These are phyloP conservation scores for Stephanodiscus minutulus DNA, from an alignment of 108 stramenopile genomes.

Conservation along the genomic window DNA sequence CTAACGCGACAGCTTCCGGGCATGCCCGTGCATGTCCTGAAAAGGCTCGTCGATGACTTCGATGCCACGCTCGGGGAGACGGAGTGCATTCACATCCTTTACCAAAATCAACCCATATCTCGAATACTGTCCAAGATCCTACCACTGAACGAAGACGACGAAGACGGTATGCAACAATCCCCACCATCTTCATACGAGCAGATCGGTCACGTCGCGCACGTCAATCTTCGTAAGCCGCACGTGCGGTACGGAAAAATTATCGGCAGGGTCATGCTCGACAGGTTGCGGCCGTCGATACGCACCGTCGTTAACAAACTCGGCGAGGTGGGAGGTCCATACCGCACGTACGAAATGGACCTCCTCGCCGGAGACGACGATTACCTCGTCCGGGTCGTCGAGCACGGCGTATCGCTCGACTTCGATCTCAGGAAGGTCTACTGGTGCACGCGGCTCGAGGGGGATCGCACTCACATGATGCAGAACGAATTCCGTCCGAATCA, in stretches of 20 bases:
- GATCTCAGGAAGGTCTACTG: conserved; percentile 96
- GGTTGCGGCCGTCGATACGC: conserved; percentile 60
- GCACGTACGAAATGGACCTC: conserved; percentile 93
- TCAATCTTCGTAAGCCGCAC: conserved; percentile 87
- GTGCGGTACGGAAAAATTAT: conserved; percentile 85
- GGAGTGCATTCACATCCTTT: conserved; percentile 39
- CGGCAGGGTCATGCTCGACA: conserved; percentile 90
- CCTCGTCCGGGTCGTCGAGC: conserved; percentile 74
- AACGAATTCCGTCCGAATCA: conserved; percentile 54
- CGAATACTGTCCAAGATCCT: conserved; percentile 72
- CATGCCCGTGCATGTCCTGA: conserved; percentile 7
- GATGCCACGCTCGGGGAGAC: background rate
- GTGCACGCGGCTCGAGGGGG: conserved; percentile 88
- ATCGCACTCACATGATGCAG: conserved; percentile 79
- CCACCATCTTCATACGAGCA: conserved; percentile 91
- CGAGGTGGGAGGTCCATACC: conserved; percentile 86
- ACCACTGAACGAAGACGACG: conserved; percentile 33
- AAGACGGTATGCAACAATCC: conserved; percentile 32
- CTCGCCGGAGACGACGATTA: conserved; percentile 84
- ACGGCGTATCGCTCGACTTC: conserved; percentile 78
- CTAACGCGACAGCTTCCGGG: conserved; percentile 15
- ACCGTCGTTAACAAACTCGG: conserved; percentile 97
- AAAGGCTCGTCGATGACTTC: conserved; percentile 18
- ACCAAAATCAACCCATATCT: conserved; percentile 63
- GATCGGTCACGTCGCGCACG: conserved; percentile 94